These are phyloP conservation scores for Croton laevigatus DNA, from an alignment of 441 rosid species.

Conservation along the genomic window DNA sequence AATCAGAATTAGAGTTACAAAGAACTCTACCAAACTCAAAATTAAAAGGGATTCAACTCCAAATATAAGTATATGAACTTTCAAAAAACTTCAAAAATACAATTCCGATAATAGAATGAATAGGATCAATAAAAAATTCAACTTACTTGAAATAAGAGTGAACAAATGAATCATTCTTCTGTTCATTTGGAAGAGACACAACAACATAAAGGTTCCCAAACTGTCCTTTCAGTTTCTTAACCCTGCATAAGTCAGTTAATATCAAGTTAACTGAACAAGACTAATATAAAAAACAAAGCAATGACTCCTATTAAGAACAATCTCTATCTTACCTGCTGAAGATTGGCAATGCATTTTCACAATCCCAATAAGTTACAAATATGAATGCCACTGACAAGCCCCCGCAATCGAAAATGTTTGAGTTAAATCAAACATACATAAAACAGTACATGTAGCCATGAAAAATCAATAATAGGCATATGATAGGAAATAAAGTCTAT, in stretches of 20 bases:
- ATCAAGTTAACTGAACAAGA: not conserved
- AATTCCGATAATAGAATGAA: too few relatives aligned
- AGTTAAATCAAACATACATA: not conserved
- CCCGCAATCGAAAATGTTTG: conserved; percentile 74
- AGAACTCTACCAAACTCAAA: too few relatives aligned
- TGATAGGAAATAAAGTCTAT: conserved; percentile 1
- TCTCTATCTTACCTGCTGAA: conserved; percentile 52
- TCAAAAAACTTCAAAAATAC: too few relatives aligned
- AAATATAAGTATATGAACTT: too few relatives aligned
- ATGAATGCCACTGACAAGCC: conserved; percentile 81
- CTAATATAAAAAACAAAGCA: conserved; percentile 11
- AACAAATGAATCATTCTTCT: too few relatives aligned
- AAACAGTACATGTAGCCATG: not conserved
- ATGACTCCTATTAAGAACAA: not conserved
- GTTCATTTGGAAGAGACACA: too few relatives aligned
- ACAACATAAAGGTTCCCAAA: too few relatives aligned
- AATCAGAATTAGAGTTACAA: too few relatives aligned
- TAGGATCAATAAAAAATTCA: too few relatives aligned
- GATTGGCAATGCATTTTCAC: conserved; percentile 33
- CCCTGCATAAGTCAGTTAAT: conserved; percentile 35
- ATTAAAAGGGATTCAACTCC: too few relatives aligned
- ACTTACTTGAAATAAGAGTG: too few relatives aligned
- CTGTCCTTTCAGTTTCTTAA: conserved; percentile 59
- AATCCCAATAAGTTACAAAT: conserved; percentile 72
- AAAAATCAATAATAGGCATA: too few relatives aligned